Base-by-base conservation (phyloP, 371 early-diverging fungal species). In the Globomyces sp. region DNA sequence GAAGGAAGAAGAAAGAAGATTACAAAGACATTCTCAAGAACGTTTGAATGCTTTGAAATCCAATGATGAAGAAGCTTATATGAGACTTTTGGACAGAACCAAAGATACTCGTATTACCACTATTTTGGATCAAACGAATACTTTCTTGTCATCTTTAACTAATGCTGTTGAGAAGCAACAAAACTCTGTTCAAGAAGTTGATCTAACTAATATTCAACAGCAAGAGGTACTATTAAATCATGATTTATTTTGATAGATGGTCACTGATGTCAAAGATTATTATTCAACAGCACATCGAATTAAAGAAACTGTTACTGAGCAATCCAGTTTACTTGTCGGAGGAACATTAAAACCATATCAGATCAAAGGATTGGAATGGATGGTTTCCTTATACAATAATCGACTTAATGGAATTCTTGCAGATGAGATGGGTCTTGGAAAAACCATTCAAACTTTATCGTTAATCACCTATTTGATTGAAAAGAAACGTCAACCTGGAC, bases 291-390 rank as follows among this genome's bases (percentile, higher is more conserved):
- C 95, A 3, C 98, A 98, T 79, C 79, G 84, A 61, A 86, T 93
- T 55, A 75, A 84, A 65, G 96, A 96, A 74, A 72, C 66, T 48
- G 86, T 96, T 40, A 68, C 67, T 42, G 81, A 81, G 64, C 96
- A 96, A 76, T 91, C 96, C 2, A 41, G 68, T 10, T 87, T 95
- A 5, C 71, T 96, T 60, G 80, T 88, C 9, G 96, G 97, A 45
- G 96, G 96, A 45, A 85, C 76, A 52, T 82, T 99, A 50, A 93
- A 98, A 76, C 96, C 94, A 13, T 99, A 99, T 76, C 99, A 99
- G 82, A 66, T 99, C 73, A 95, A 94, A 74, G 99, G 99, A 51
- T 83, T 99, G 4, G 90, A 99, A 80, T 99, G 99, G 99, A 94
- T 99, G 90, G 89, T 95, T 94, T 94, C 96, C 8, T 79, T 99